These are phyloP conservation scores for Ormosia emarginata DNA, from an alignment of 306 rosid species.

Conservation along the genomic window DNA sequence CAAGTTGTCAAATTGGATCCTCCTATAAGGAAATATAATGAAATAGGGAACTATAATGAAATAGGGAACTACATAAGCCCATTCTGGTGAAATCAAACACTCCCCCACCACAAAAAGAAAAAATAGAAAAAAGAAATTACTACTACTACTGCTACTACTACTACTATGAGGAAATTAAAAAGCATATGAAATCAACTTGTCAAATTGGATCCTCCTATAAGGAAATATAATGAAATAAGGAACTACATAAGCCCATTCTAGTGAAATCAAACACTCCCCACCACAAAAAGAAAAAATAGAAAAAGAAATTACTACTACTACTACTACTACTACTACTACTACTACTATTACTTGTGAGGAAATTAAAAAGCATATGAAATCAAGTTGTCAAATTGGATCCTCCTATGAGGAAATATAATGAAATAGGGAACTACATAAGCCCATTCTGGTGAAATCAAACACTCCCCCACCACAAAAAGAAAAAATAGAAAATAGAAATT, in stretches of 20 bases:
- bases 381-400: not conserved
- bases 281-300: too few species aligned
- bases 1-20: not conserved
- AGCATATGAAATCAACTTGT: not conserved
- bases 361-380: not conserved
- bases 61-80: not conserved
- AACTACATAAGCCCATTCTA: not conserved
- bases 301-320: too few species aligned
- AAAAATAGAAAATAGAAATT: too few species aligned
- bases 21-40: not conserved
- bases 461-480: too few species aligned
- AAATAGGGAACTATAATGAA: too few species aligned
- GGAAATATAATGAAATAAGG: not conserved
- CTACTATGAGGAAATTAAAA: too few species aligned
- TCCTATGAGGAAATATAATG: not conserved
- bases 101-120: too few species aligned
- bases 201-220: not conserved
- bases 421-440: not conserved
- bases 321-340: too few species aligned
- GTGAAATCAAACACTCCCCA: too few species aligned
- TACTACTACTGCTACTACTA: too few species aligned
- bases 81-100: not conserved
- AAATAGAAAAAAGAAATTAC: too few species aligned
- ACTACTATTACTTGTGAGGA: too few species aligned
- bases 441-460: not conserved